phyloP scores from a whole-genome alignment of 202 grass and related monocot genomes.

The Saccharum hybrid region DNA sequence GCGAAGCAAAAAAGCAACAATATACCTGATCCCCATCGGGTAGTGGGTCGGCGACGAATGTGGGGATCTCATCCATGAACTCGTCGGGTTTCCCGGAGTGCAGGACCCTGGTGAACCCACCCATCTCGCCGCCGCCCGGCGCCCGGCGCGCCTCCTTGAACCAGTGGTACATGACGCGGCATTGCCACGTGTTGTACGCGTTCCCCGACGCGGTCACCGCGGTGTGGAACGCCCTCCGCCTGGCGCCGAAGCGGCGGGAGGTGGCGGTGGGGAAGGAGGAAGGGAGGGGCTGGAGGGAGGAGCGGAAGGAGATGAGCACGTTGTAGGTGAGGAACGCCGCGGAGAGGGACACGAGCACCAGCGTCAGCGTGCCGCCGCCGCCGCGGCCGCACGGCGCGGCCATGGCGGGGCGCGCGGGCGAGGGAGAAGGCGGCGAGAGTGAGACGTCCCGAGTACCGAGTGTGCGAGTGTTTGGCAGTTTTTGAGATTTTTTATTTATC shows the following conservation, averaged over 20 bases:
- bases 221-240: slow-evolving; percentile 70
- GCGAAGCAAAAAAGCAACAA: slow-evolving; percentile 3
- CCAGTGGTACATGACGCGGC: slow-evolving; percentile 97
- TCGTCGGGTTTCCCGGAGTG: slow-evolving; percentile 79
- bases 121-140: slow-evolving; percentile 67
- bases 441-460: background rate
- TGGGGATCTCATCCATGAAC: slow-evolving; percentile 84
- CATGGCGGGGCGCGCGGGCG: slow-evolving; percentile 32
- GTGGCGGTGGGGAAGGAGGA: slow-evolving; percentile 14
- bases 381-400: slow-evolving; percentile 50
- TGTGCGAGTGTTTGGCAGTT: background rate
- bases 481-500: no score
- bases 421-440: background rate
- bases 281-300: slow-evolving; percentile 37
- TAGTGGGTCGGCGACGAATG: slow-evolving; percentile 87
- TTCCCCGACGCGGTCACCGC: slow-evolving; percentile 76
- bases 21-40: slow-evolving; percentile 77
- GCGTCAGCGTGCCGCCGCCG: slow-evolving; percentile 21
- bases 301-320: slow-evolving; percentile 55
- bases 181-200: slow-evolving; percentile 91
- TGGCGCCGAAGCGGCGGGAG: slow-evolving; percentile 30
- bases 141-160: slow-evolving; percentile 70
- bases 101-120: slow-evolving; percentile 88
- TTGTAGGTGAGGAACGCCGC: slow-evolving; percentile 77
- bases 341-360: slow-evolving; percentile 53